phyloP scores from a whole-genome alignment of 192 early-diverging fungal species.

The Allomyces javanicus region DNA sequence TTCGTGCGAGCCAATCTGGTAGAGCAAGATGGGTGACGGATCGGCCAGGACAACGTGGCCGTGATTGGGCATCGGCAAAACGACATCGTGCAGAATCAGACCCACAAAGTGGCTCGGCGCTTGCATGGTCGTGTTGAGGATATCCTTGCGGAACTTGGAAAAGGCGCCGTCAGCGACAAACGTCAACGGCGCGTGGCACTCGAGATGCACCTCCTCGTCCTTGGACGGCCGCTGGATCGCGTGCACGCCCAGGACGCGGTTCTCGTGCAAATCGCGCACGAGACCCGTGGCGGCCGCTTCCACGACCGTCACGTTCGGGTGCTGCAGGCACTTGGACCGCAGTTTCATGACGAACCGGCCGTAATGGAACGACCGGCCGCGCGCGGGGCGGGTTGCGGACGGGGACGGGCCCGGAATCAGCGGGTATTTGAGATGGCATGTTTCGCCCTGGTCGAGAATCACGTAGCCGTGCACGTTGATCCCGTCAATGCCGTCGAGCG shows the following conservation, averaged over 20 bases:
- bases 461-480: constrained; percentile 70
- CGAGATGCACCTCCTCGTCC: not conserved
- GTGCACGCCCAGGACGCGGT: constrained; percentile 32
- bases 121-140: not conserved
- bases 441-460: constrained; percentile 42
- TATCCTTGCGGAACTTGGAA: constrained; percentile 77
- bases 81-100: constrained; percentile 44
- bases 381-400: constrained; percentile 5
- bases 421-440: constrained; percentile 56
- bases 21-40: constrained; percentile 70
- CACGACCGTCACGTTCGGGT: constrained; percentile 42
- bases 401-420: constrained; percentile 20
- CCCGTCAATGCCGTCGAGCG: constrained; percentile 64
- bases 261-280: constrained; percentile 13
- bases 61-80: constrained; percentile 60
- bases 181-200: constrained; percentile 54
- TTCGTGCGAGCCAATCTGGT: constrained; percentile 62
- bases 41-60: constrained; percentile 83
- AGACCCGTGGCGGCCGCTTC: constrained; percentile 59
- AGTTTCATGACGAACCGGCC: constrained; percentile 80
- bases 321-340: constrained; percentile 11
- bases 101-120: constrained; percentile 12
- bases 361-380: constrained; percentile 79
- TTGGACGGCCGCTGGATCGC: constrained; percentile 14
- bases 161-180: constrained; percentile 87